These are phyloP conservation scores for Sclerotinia glacialis DNA, from an alignment of 2,329 filamentous ascomycete species.

Conservation along the genomic window DNA sequence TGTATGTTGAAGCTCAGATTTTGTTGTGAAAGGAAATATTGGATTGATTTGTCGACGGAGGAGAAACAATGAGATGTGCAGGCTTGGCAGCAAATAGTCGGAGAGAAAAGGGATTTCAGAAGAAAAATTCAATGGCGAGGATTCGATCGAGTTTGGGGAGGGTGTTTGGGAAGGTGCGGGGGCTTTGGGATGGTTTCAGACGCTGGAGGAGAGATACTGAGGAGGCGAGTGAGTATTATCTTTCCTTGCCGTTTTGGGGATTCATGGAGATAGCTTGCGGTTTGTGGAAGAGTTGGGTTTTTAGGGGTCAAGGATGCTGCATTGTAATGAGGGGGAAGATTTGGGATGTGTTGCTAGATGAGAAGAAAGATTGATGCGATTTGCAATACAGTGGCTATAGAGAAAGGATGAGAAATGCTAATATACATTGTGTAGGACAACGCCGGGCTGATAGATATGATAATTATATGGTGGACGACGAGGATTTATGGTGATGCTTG, in stretches of 20 bases:
- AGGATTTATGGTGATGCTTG: constrained; percentile 5
- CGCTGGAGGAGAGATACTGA: not conserved
- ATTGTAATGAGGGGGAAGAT: too few species aligned
- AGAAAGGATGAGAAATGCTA: not conserved
- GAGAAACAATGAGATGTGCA: not conserved
- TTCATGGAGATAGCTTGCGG: not conserved
- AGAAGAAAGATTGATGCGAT: too few species aligned
- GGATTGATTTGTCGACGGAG: accelerated
- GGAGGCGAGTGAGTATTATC: not conserved
- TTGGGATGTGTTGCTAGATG: not conserved
- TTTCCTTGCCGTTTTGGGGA: not conserved
- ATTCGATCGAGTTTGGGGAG: not conserved
- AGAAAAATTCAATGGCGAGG: not conserved
- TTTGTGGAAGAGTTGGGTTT: not conserved
- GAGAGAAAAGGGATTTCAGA: not conserved
- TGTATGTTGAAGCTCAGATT: not conserved
- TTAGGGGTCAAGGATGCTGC: too few species aligned
- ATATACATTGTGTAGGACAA: not conserved
- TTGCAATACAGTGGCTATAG: not conserved
- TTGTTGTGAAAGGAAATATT: too few species aligned
- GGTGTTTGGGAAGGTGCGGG: not conserved
- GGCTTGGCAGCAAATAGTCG: not conserved
- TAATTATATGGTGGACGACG: constrained; percentile 7
- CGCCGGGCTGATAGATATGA: constrained; percentile 15
- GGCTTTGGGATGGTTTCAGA: not conserved